phyloP scores from a whole-genome alignment of 345 rosid genomes.

The Rhizophora mangle region DNA sequence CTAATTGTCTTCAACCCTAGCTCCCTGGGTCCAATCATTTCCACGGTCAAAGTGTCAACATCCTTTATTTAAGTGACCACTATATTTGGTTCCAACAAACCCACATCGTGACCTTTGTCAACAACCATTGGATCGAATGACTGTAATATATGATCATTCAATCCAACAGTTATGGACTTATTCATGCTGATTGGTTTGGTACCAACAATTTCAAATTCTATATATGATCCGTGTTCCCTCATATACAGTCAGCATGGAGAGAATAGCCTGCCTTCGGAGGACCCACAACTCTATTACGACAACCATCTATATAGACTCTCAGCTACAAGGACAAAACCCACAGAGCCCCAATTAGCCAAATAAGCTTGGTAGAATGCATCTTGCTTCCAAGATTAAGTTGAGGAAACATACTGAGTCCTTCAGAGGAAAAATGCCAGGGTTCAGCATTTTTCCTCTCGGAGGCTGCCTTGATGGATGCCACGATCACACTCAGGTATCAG shows the following conservation, averaged over 20 bases:
- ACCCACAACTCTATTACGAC: neutral
- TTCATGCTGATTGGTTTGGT: too few species aligned
- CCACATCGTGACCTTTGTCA: too few species aligned
- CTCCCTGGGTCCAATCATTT: neutral
- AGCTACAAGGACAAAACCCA: neutral
- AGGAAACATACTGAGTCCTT: constrained; percentile 36
- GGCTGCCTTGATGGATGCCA: constrained; percentile 77
- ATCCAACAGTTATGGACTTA: too few species aligned
- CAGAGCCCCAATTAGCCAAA: too few species aligned
- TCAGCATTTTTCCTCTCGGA: constrained; percentile 37
- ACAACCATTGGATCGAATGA: too few species aligned
- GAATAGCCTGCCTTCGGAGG: neutral
- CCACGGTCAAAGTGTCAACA: neutral
- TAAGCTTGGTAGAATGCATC: constrained; percentile 14
- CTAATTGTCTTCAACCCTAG: neutral
- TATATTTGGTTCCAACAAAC: too few species aligned
- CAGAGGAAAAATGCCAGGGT: constrained; percentile 38
- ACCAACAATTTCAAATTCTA: too few species aligned
- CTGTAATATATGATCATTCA: too few species aligned
- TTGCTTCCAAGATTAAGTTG: constrained; percentile 34
- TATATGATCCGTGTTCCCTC: constrained; percentile 7
- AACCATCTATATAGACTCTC: constrained; percentile 20
- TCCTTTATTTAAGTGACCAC: neutral
- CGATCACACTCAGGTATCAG: constrained; percentile 50
- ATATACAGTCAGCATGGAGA: neutral